Evolutionary conservation across 129 eudicot species (phyloP), one percentile per base, ranked within the genome.

Genomic region (Ambrosia trifida): DNA sequence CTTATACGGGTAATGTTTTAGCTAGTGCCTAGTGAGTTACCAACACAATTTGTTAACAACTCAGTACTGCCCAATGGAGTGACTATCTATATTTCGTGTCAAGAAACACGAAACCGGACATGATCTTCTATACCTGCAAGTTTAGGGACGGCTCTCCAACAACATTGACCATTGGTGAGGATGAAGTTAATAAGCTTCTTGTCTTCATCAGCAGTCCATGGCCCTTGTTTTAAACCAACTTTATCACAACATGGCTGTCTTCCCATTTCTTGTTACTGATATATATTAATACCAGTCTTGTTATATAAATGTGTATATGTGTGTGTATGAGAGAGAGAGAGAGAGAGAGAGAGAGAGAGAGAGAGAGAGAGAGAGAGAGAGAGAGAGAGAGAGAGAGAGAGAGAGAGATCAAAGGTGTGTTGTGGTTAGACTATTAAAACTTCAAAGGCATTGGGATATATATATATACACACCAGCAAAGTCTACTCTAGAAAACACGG

Each of bases 171-270:
- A 84, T 89, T 80, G 75, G 84, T 84, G 75, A 86, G 90, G 32
- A 89, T 89, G 79, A 89, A 89, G 74, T 80, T 86, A 69, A 86
- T 80, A 72, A 89, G 92, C 76, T 80, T 89, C 72, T 76, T 80
- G 70, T 90, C 97, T 76, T 90, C 97, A 51, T 90, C 97, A 65
- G 81, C 82, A n/a, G 92, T 83, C 97, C 97, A 91, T 82, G 95
- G 95, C 64, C 97, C 97, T 79, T 85, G 87, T 83, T 84, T 91
- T 16, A 91, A 70, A 20, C 90, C 95, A 12, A 83, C 84, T 82
- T 91, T 88, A 38, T 85, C 92, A 81, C 96, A 90, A 67, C 96
- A 90, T 3, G 96, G 96, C 68, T 83, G 83, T 64, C 96, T 90
- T 72, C 92, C 96, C 96, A 89, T 89, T 18, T 73, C 30, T 49